A percentile compares a stretch with the other conserved stretches of the same genome.
Conservation (phyloP, 1,139 yeast species). For the Suhomyces choctaworum region DNA sequence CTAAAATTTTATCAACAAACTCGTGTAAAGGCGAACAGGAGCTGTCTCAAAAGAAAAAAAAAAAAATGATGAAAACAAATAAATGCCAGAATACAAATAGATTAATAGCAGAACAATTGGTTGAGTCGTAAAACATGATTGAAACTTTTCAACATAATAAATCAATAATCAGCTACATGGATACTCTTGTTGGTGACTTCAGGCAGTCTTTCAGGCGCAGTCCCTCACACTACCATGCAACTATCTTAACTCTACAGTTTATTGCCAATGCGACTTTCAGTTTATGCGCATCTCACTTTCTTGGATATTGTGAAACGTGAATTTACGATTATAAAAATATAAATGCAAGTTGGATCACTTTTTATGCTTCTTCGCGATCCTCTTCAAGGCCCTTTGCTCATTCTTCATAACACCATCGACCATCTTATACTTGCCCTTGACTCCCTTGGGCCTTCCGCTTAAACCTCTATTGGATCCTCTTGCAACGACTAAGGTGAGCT, state of each 20-base stretch:
- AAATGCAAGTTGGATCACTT: slow-evolving; percentile 33
- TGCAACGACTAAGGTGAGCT: slow-evolving; percentile 90
- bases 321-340: background rate
- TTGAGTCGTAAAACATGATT: too few relatives aligned
- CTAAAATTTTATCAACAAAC: slow-evolving; percentile 10
- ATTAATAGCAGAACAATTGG: too few relatives aligned
- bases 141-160: too few relatives aligned
- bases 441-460: slow-evolving; percentile 95
- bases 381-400: slow-evolving; percentile 88
- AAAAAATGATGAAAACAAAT: background rate
- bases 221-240: too few relatives aligned
- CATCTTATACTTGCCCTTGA: slow-evolving; percentile 98
- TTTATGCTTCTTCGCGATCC: slow-evolving; percentile 82
- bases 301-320: too few relatives aligned
- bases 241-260: too few relatives aligned
- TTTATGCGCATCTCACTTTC: too few relatives aligned
- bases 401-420: slow-evolving; percentile 98
- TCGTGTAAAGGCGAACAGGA: slow-evolving; percentile 12
- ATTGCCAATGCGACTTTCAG: too few relatives aligned
- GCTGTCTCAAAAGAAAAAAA: slow-evolving; percentile 1
- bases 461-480: slow-evolving; percentile 80
- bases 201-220: too few relatives aligned
- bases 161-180: too few relatives aligned
- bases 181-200: too few relatives aligned
- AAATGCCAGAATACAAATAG: too few relatives aligned